These are phyloP conservation scores for Paracorniculantispora psalliotae DNA, from an alignment of 2,329 filamentous ascomycete species.

Conservation along the genomic window DNA sequence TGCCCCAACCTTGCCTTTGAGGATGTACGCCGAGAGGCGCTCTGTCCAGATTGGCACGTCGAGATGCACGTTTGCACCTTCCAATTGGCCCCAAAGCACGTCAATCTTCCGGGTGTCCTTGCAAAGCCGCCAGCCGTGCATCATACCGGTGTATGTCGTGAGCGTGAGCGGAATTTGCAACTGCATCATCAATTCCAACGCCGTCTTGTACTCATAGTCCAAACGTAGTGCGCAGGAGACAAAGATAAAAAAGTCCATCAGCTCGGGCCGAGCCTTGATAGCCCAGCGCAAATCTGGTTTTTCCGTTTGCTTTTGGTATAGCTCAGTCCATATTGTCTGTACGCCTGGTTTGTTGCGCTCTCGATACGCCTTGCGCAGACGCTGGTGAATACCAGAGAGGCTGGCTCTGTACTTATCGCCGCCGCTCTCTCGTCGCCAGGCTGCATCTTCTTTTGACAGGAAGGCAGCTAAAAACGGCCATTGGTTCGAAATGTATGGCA, in stretches of 20 bases:
- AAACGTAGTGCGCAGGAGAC: constrained; percentile 33
- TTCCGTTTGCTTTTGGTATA: constrained; percentile 23
- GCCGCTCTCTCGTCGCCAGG: constrained; percentile 19
- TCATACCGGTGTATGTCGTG: constrained; percentile 67
- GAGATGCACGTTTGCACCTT: constrained; percentile 50
- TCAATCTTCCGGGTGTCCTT: constrained; percentile 57
- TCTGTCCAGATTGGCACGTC: constrained; percentile 66
- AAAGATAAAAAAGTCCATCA: constrained; percentile 37
- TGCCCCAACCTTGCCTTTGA: constrained; percentile 44
- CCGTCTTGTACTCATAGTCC: constrained; percentile 27
- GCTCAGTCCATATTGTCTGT: constrained; percentile 29
- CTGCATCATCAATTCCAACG: constrained; percentile 38
- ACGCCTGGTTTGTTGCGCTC: constrained; percentile 26
- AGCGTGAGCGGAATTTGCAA: constrained; percentile 54
- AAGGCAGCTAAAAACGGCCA: constrained; percentile 23
- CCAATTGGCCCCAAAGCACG: constrained; percentile 62
- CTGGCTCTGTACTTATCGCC: background rate
- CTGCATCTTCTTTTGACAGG: constrained; percentile 19
- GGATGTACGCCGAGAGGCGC: constrained; percentile 61
- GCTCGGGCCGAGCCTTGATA: constrained; percentile 29
- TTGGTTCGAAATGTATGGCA: constrained; percentile 25
- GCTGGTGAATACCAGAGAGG: constrained; percentile 23
- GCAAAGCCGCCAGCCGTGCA: constrained; percentile 61
- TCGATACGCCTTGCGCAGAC: constrained; percentile 26
- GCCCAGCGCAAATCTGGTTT: constrained; percentile 22